Base-by-base conservation (phyloP, 805 yeast species). In the Suhomyces emberorum region DNA sequence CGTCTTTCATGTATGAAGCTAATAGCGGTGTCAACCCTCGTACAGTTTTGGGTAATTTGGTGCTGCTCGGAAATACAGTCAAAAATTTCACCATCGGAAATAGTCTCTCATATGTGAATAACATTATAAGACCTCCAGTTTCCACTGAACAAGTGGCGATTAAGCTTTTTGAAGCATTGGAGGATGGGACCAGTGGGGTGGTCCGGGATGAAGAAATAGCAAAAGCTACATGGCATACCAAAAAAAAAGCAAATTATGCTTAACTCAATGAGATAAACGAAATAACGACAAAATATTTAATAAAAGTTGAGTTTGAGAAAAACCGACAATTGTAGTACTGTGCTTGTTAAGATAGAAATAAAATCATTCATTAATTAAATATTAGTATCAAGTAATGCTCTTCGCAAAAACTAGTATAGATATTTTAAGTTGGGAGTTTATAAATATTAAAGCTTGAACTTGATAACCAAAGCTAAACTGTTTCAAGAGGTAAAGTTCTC, bases 1-100 rank as follows among this genome's bases (percentile, higher is more conserved):
- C 96, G 0, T 95, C 95, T 0, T 77, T 88, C 48, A 80, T 88
- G 88, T 83, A 64, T 51, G 76, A 69, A 14, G 48, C 45, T 28
- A 44, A 52, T 2, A 45, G 53, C 6, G 44, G 50, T 5, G 48
- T 52, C 21, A 63, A 62, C 32, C 48, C 48, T 59, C 59, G 86
- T 38, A 59, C 63, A 9, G 38, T 62, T 1, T 42, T 81, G 30
- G 73, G 70, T 38, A 43, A 51, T 15, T 58, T 69, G 2, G 55
- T 83, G 18, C 63, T 69, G 30, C 19, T 69, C 3, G 60, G 74
- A 28, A 67, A 72, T 44, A 54, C 58, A 37, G 63, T 71, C 11
- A 78, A 81, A 43, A 54, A 63, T 15, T 39, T 50, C 4, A 28
- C 76, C n/a, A 32, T 78, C 9, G 50, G 74, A 46, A 52, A 57